Base-by-base conservation (phyloP, 768 basidiomycete genomes). In the Cystobasidium onofrii region DNA sequence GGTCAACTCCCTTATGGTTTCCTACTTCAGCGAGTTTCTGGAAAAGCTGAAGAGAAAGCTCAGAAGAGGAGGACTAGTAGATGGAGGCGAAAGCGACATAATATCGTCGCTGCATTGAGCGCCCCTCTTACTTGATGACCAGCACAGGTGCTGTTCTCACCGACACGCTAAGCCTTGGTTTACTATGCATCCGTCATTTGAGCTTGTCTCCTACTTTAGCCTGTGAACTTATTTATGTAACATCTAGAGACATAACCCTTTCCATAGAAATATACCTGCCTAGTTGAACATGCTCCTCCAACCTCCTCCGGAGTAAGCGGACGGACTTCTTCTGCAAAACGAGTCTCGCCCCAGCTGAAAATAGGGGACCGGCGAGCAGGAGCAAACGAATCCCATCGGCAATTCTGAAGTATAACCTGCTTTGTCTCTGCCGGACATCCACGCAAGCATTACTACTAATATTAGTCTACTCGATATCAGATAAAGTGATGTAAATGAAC, bases 1-100 rank as follows among this genome's bases (percentile, higher is more conserved):
- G 54, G 69, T 20, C 50, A 34, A n/a, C 13, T 71, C 25, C 55
- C 69, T 20, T 71, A 60, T 52, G 29, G n/a, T 15, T 71, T 71
- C 33, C n/a, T 71, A 9, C 36, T 71, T 17, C 33, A 36, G n/a
- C 10, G 69, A 23, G 55, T 57, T 33, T 33, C 55, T 27, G 54
- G 43, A 20, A 60, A 34, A 13, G 69, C 33, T 34, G 65, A 33
- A 31, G 27, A 27, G 13, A 67, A 67, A 25, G 63, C 36, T 13
- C 55, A 52, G 44, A 67, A 54, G 44, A 46, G 50, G 10, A 50
- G 44, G 17, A 67, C 39, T 13, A 29, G 39, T 15, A 36, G 33
- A n/a, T 41, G 44, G 63, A 64, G 46, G n/a, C 46, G n/a, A n/a
- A 50, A 50, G 46, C 9, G 46, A 50, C 46, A 50, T 20, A 50